Evolutionary conservation across 768 basidiomycete species (phyloP), one percentile per base, ranked within the genome.

Genomic region (Mycena vulgaris): DNA sequence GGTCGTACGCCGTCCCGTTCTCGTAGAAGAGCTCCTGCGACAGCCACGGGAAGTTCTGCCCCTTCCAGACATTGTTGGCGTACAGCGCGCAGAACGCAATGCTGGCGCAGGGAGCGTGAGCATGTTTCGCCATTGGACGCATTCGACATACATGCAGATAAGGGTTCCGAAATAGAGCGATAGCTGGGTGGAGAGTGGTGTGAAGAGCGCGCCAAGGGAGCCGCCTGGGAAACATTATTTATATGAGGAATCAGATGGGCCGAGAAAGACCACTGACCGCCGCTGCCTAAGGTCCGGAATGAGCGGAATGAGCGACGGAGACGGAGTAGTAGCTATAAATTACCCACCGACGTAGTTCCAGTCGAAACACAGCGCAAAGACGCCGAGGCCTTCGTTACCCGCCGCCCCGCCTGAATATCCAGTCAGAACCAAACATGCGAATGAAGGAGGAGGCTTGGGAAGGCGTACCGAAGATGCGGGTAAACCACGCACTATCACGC

Each of bases 321-420:
- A n/a, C n/a, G 30, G 14, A 42, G 9, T 4, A 6, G 14, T 28
- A n/a, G n/a, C n/a, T n/a, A 33, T 1, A 55, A n/a, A 7, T 16
- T 19, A 16, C 66, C 39, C 28, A 63, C 70, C 62, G 21, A 89
- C 86, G 63, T 88, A 84, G 73, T 89, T 88, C 90, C 90, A 92
- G 74, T 92, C 90, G 17, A 92, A 79, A 70, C 83, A 89, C 45
- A 91, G 75, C 2, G 90, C 84, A 49, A 92, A 85, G 59, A 88
- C 78, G 14, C 89, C 90, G 47, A 91, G 83, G 9, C 90, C 90
- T 76, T 90, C 89, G 60, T 91, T 90, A 60, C 84, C 89, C 35
- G 88, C 86, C 37, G 85, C 88, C 35, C 90, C 90, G 63, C 83
- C 83, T 84, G 31, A 10, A 28, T 33, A 30, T 30, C 27, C 56